phyloP scores from a whole-genome alignment of 73 alveolate species.

The Uronychia setigera region DNA sequence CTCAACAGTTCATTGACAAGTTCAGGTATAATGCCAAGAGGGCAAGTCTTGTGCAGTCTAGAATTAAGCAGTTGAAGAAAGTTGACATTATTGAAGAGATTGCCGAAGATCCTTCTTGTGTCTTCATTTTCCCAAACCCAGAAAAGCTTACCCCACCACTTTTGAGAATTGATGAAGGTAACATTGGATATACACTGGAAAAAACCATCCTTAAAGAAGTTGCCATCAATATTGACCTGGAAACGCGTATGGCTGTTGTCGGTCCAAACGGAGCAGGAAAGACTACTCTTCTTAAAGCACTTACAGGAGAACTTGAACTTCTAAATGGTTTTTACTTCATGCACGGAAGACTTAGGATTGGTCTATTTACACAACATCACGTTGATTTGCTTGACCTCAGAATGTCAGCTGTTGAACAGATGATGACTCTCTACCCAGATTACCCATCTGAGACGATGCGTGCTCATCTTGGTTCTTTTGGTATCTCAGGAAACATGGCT shows the following conservation, averaged over 20 bases:
- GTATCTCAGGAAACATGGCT: conserved; percentile 95
- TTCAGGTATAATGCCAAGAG: conserved; percentile 99
- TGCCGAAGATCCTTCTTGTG: conserved; percentile 98
- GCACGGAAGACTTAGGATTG: conserved; percentile 85
- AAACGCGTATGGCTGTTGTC: conserved; percentile 97
- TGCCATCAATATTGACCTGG: conserved; percentile 96
- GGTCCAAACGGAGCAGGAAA: conserved; percentile 99
- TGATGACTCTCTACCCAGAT: conserved; percentile 88
- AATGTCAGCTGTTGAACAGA: conserved; percentile 95
- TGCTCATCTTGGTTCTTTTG: conserved; percentile 96
- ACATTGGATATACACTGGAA: conserved; percentile 87
- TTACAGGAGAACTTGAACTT: conserved; percentile 88
- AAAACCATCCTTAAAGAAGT: conserved; percentile 86
- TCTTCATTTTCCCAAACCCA: conserved; percentile 98
- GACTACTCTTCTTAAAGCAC: conserved; percentile 97
- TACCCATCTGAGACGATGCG: conserved; percentile 89
- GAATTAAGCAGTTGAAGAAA: conserved; percentile 94
- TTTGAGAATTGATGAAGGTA: conserved; percentile 93
- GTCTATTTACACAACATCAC: conserved; percentile 98
- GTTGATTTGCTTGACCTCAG: conserved; percentile 93
- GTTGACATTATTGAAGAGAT: conserved; percentile 97
- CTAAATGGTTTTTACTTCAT: conserved; percentile 75
- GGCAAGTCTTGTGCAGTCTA: conserved; percentile 97
- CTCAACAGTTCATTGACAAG: conserved; percentile 97
- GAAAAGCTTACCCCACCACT: conserved; percentile 97